Conservation (phyloP, 495 filamentous ascomycete genomes). For the Neurospora sp. region DNA sequence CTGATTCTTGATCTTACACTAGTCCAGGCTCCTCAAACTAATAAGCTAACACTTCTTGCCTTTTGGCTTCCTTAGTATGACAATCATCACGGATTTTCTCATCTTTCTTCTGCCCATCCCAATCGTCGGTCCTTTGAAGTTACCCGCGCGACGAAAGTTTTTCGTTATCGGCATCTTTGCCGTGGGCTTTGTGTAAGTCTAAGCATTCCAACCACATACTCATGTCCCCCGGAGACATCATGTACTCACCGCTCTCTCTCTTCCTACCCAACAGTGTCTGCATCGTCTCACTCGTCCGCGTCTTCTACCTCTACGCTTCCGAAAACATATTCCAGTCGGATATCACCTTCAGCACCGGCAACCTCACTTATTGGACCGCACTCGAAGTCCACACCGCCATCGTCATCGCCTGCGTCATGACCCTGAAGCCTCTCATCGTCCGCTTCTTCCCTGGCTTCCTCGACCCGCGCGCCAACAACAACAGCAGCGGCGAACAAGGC, state of each 20-base stretch:
- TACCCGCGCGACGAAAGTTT: constrained; percentile 26
- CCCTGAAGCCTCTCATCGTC: constrained; percentile 17
- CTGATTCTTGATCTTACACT: background rate
- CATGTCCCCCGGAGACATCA: background rate
- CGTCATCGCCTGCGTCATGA: constrained; percentile 18
- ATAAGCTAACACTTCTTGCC: background rate
- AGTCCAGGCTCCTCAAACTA: background rate
- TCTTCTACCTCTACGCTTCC: constrained; percentile 7
- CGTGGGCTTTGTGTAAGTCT: constrained; percentile 28
- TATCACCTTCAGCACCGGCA: constrained; percentile 9
- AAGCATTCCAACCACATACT: background rate
- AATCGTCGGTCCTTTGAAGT: constrained; percentile 23
- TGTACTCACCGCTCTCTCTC: background rate
- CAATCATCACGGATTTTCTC: constrained; percentile 40
- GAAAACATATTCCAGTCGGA: background rate
- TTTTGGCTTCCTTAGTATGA: constrained; percentile 14
- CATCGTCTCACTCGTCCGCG: constrained; percentile 19
- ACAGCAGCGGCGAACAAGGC: background rate
- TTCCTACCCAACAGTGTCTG: constrained; percentile 9
- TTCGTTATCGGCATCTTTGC: constrained; percentile 26
- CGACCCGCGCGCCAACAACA: background rate
- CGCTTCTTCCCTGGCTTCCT: constrained; percentile 12
- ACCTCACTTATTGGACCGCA: constrained; percentile 11
- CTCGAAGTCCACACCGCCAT: constrained; percentile 20
- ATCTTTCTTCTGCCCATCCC: constrained; percentile 31